Base-by-base conservation (phyloP, 257 asterid genomes). In the Solanum chiquidenum region DNA sequence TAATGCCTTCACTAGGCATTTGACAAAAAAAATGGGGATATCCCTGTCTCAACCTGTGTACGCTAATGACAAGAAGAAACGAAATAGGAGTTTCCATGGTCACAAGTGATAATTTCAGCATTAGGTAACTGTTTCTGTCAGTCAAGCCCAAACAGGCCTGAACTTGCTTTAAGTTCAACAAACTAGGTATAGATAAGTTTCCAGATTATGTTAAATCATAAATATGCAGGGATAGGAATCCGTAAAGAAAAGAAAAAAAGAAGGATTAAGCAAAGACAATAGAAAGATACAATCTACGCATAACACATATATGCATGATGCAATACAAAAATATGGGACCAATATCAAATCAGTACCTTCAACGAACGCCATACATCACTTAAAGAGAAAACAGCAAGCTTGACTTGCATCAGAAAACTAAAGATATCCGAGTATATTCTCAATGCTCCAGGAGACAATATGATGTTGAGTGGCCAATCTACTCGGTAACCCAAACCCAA, bases 401-500 rank as follows among this genome's bases (percentile, higher is more conserved):
- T 97, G 88, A 97, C 93, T 94, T 94, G 98, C 88, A 97, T 92
- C 91, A 95, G 94, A 92, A 97, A 97, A 91, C 88, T 95, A 88
- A 96, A 97, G 89, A 97, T 93, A 83, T 97, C 92, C 7, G 99
- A 96, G 87, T 97, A 97, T 86, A 94, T 93, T 83, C 90, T 91
- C 93, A 97, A 73, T 86, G 99, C 95, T 66, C 89, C 92, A 68
- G 98, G 95, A 49, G 98, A 94, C 92, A 97, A 90, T 90, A 97
- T 91, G 88, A 95, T 92, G 83, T 90, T 97, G 91, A 96, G 91
- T 42, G 99, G 99, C 99, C 99, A 97, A 88, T 96, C 98, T 46
- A 97, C 93, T 85, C 94, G 95, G 87, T 97, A 97, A 76, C 99
- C 99, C 94, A 97, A 92, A 86, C 99, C 99, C 91, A 97, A 88